Base-by-base conservation (phyloP, 179 eudicot genomes). In the Nepenthes alata region DNA sequence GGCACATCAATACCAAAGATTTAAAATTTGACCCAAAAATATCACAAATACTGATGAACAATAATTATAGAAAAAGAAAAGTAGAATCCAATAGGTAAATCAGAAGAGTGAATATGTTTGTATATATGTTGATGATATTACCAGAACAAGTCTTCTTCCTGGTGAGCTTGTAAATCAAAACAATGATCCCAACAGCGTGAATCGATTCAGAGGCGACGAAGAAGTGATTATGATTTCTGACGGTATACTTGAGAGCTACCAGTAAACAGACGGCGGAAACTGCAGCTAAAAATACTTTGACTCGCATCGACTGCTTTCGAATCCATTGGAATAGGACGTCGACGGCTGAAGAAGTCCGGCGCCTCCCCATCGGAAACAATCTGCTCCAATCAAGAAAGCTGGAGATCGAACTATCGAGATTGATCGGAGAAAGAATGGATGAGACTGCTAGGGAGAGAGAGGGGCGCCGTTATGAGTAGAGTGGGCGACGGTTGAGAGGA, bases 61-160 rank as follows among this genome's bases (percentile, higher is more conserved):
- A 25, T 25, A 25, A 25, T 25, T 25, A 14, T 11, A 4, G 11
- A 58, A 53, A 47, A 37, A 1, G 3, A 34, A 50, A 51, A 16
- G 14, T n/a, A 7, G 5, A 55, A 13, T 12, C 1, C 2, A 2
- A 47, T 8, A 34, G 6, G 35, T 61, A 7, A 36, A 35, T 25
- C n/a, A 58, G 11, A 4, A 39, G 11, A 5, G 4, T 2, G 4
- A 16, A 16, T 47, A 6, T 3, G 6, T 25, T 36, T 25, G 25
- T 25, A 25, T 25, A 25, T 25, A 25, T 25, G 25, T 25, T 25
- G 25, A 25, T 25, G 25, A 25, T 25, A 25, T 15, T 79, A 90
- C 98, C 98, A 1, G 96, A 84, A 65, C 98, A 91, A 44, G 83
- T 85, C 57, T 79, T 77, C 39, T 81, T 75, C 12, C 83, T 75